Base-by-base conservation (phyloP, 177 flowering plant genomes). In the Tripterygium wilfordii region DNA sequence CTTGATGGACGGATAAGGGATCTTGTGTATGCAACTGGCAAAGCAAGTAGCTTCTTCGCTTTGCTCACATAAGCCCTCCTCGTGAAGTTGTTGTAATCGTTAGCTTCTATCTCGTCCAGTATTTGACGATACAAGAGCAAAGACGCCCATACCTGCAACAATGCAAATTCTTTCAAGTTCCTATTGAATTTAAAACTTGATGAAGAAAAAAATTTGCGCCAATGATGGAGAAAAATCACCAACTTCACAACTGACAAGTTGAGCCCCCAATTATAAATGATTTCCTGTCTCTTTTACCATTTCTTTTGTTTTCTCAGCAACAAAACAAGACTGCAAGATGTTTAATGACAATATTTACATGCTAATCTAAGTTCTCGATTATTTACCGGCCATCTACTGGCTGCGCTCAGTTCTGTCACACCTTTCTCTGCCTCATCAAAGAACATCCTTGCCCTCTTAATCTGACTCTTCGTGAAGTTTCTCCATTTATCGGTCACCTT, bases 311-410 rank as follows among this genome's bases (percentile, higher is more conserved):
- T n/a, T n/a, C n/a, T n/a, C n/a, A n/a, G n/a, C n/a, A n/a, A n/a
- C n/a, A n/a, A n/a, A n/a, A n/a, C n/a, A n/a, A n/a, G n/a, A n/a
- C n/a, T n/a, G n/a, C n/a, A n/a, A n/a, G n/a, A n/a, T n/a, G n/a
- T n/a, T n/a, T n/a, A n/a, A n/a, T n/a, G n/a, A n/a, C n/a, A n/a
- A n/a, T n/a, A n/a, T n/a, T n/a, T n/a, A n/a, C n/a, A n/a, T n/a
- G n/a, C n/a, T n/a, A 36, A 32, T 30, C 35, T 33, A 31, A 28
- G 16, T 41, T 37, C 5, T 21, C 18, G 17, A 40, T 24, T 37
- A 28, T 71, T 74, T 77, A 88, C 96, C 66, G 97, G 97, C 97
- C 97, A 89, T 79, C 97, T 65, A 53, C 97, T 89, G 10, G 88
- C 86, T 50, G 76, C 55, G 51, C 69, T 78, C 27, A 89, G 87